Percentiles rank a stretch among this genome's conserved stretches.
phyloP scores from a whole-genome alignment of 345 rosid species.

The Carallia pectinifolia region DNA sequence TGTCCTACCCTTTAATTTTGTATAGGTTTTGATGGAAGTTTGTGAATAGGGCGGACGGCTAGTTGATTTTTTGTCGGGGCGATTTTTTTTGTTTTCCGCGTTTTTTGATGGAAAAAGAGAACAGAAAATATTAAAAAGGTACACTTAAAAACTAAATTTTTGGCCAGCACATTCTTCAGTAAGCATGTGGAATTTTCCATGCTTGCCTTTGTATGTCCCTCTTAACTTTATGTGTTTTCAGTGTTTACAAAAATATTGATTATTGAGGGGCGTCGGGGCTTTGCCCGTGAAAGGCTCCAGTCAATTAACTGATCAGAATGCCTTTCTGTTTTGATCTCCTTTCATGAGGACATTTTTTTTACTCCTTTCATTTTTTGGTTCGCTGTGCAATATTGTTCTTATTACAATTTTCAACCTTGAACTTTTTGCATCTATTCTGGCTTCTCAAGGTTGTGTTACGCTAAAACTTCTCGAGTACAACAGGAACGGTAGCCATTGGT shows the following conservation, averaged over 20 bases:
- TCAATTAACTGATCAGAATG: too few relatives aligned
- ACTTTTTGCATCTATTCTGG: too few relatives aligned
- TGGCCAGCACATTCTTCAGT: background rate
- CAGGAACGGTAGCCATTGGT: too few relatives aligned
- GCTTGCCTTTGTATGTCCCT: background rate
- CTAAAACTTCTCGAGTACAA: too few relatives aligned
- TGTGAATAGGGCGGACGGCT: constrained; percentile 24
- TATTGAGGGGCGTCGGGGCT: background rate
- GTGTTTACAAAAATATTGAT: background rate
- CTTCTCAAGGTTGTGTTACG: too few relatives aligned
- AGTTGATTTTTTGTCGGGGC: background rate
- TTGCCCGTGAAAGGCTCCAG: too few relatives aligned
- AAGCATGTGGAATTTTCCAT: background rate
- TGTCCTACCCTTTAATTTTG: background rate
- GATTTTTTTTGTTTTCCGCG: constrained; percentile 2
- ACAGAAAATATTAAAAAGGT: background rate
- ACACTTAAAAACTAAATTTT: background rate
- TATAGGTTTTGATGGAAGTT: constrained; percentile 13
- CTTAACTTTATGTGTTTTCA: background rate
- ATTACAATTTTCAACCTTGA: too few relatives aligned
- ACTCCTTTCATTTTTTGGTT: too few relatives aligned
- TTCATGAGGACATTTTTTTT: too few relatives aligned
- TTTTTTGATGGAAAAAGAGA: background rate
- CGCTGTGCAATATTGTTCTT: too few relatives aligned
- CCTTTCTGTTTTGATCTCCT: too few relatives aligned